Evolutionary conservation across 2,329 filamentous ascomycete species (phyloP).

Genomic region (Pyrenochaeta sp.): DNA sequence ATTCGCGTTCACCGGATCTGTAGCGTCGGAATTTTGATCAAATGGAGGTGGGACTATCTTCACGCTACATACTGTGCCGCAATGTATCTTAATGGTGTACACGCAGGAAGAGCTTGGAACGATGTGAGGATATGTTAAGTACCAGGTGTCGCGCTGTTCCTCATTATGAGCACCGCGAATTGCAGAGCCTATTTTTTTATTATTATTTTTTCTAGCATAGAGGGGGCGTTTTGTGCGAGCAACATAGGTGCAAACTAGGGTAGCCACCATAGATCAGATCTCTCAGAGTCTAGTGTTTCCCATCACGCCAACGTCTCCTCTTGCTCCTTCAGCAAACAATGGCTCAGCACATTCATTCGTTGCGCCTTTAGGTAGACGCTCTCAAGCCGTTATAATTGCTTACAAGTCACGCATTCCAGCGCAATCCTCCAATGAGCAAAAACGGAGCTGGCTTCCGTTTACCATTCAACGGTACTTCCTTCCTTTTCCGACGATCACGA

Average conservation of each 20-base stretch:
- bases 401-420: neutral
- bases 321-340: neutral
- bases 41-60: neutral
- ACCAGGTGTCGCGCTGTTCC: neutral
- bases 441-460: constrained; percentile 23
- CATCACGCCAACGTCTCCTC: neutral
- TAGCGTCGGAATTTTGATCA: neutral
- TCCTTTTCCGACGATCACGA: constrained; percentile 9
- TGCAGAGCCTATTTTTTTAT: neutral
- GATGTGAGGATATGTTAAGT: neutral
- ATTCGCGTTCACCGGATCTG: neutral
- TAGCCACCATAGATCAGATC: neutral
- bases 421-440: neutral
- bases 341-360: neutral
- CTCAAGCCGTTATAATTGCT: neutral
- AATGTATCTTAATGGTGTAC: constrained; percentile 7
- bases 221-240: neutral
- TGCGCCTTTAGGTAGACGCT: neutral
- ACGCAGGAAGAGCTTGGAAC: neutral
- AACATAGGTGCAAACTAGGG: neutral
- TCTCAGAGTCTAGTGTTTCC: constrained; percentile 7
- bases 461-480: constrained; percentile 25
- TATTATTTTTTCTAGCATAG: neutral
- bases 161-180: neutral
- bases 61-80: constrained; percentile 10